Conservation (phyloP, 1,139 yeast species). For the Candida pseudoviswanathii region DNA sequence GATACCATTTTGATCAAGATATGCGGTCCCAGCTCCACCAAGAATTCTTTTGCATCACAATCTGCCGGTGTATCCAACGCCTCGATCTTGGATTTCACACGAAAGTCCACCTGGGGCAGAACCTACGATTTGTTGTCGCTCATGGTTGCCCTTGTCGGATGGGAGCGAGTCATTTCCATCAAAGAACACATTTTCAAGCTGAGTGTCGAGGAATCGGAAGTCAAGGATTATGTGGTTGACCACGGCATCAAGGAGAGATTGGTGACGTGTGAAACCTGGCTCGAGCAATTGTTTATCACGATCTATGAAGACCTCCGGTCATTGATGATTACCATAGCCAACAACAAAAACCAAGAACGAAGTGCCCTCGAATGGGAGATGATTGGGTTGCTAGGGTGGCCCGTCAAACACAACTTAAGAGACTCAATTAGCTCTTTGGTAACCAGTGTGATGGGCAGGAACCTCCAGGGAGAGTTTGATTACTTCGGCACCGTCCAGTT, state of each 20-base stretch:
- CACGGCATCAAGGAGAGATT: constrained; percentile 14
- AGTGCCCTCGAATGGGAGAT: constrained; percentile 49
- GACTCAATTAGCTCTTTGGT: constrained; percentile 43
- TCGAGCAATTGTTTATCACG: constrained; percentile 40
- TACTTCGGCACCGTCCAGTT: constrained; percentile 42
- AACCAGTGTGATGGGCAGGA: constrained; percentile 41
- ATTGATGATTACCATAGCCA: constrained; percentile 28
- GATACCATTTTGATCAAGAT: constrained; percentile 33
- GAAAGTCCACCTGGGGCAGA: constrained; percentile 47
- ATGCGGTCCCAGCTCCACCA: constrained; percentile 30
- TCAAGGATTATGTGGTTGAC: constrained; percentile 22
- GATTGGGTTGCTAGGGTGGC: constrained; percentile 45
- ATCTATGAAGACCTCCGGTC: constrained; percentile 42
- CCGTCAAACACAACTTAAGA: constrained; percentile 39
- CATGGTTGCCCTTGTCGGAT: constrained; percentile 41
- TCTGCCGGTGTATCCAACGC: constrained; percentile 31
- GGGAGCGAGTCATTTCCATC: constrained; percentile 31
- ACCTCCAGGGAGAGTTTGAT: constrained; percentile 38
- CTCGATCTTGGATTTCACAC: constrained; percentile 37
- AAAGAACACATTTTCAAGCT: constrained; percentile 11
- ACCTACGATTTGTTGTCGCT: constrained; percentile 42
- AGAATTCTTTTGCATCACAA: constrained; percentile 33
- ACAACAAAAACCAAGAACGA: constrained; percentile 33
- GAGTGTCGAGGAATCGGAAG: neutral
- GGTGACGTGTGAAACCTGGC: constrained; percentile 39